Base-by-base conservation (phyloP, 2,329 filamentous ascomycete species). In the Exophiala xenobiotica region DNA sequence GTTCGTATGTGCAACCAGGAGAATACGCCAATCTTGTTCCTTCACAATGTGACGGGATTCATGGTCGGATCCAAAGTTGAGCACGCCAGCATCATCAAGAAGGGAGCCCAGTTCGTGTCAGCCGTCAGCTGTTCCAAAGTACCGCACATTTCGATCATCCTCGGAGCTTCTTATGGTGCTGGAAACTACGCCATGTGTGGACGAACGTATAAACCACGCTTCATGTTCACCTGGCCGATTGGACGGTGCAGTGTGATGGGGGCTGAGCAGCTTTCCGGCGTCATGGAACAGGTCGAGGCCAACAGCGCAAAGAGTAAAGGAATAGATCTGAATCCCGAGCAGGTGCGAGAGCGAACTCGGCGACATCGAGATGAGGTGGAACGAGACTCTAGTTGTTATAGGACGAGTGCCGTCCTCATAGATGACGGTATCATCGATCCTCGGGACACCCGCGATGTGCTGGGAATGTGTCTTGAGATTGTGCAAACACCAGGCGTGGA, bases 171-270 rank as follows among this genome's bases (percentile, higher is more conserved):
- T 0, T 75, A 75, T 44, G 73, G 73, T 0, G 73, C 73, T 2
- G 73, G 73, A 0, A 75, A 75, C 53, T 75, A 75, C 51, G 73
- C 72, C 20, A 75, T 75, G 73, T 75, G 72, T 49, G 73, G 73
- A 1, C 50, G 72, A 16, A 46, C 69, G 1, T 75, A 73, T 55
- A 61, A 61, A 16, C 73, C 73, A 0, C 67, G 72, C 0, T 75
- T 75, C 46, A 51, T 75, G 3, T 74, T 75, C 49, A 67, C 67
- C 9, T 73, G 70, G 70, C 69, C 70, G 0, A 69, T 59, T 1
- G 68, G 69, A 0, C 62, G 67, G 14, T 72, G 70, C 59, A 69
- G 67, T 26, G 70, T 73, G 1, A 73, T 73, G 70, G 70, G 70
- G 0, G 64, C 69, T 0, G 70, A 72, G 33, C 70, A 73, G 56